phyloP scores from a whole-genome alignment of 495 filamentous ascomycete species.

The Clavariopsis aquatica region DNA sequence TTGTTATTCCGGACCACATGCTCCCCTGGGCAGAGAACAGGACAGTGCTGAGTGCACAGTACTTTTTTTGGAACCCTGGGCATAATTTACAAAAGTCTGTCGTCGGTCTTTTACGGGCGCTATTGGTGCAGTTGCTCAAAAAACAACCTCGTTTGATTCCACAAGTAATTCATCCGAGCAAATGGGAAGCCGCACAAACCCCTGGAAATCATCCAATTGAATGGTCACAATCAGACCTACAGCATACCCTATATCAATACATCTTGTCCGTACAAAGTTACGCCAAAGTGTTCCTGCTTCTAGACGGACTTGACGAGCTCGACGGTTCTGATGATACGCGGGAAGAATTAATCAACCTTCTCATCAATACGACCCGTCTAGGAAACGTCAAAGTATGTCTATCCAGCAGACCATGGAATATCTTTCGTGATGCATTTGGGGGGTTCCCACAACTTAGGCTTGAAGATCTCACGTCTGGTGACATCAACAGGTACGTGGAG shows the following conservation, averaged over 20 bases:
- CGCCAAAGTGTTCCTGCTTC: neutral
- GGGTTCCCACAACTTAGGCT: neutral
- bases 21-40: neutral
- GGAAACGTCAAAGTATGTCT: neutral
- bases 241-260: neutral
- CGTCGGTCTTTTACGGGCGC: no score
- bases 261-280: neutral
- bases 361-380: neutral
- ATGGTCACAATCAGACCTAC: neutral
- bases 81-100: no score
- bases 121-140: no score
- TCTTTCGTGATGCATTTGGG: conserved; percentile 1
- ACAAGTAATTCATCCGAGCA: no score
- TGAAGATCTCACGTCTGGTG: neutral
- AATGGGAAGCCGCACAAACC: no score
- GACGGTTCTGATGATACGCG: neutral
- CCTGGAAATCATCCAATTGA: neutral
- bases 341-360: neutral
- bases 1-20: neutral
- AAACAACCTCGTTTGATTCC: no score
- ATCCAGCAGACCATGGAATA: neutral
- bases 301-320: conserved; percentile 1
- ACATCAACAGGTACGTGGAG: neutral
- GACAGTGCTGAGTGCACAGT: neutral
- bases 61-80: neutral